Conservation (phyloP, 192 early-diverging fungal genomes). For the Backusella mclennaniae region DNA sequence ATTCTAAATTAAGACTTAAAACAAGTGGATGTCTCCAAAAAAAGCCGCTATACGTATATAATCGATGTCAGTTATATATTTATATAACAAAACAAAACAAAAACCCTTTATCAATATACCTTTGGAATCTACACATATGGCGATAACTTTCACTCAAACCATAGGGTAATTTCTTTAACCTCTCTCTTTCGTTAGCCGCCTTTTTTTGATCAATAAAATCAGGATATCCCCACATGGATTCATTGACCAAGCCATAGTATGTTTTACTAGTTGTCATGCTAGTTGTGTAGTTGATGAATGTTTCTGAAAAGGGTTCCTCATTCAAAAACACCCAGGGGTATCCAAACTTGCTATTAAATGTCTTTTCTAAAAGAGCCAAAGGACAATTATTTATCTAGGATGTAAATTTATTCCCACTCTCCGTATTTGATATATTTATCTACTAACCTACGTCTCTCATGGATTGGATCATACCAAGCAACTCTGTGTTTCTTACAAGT, state of each 20-base stretch:
- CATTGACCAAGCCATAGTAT: constrained; percentile 67
- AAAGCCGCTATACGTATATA: constrained; percentile 29
- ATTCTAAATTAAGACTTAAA: constrained; percentile 51
- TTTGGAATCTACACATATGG: constrained; percentile 79
- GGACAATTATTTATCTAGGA: neutral
- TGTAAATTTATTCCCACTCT: neutral
- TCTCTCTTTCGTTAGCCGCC: constrained; percentile 50
- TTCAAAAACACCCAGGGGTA: constrained; percentile 89
- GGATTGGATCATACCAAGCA: constrained; percentile 52
- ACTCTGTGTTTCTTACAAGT: constrained; percentile 70
- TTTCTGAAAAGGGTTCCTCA: constrained; percentile 68
- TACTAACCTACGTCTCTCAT: constrained; percentile 61
- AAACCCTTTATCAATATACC: neutral
- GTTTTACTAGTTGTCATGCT: constrained; percentile 49
- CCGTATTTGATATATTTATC: neutral
- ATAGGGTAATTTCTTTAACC: constrained; percentile 56
- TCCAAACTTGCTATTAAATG: constrained; percentile 70
- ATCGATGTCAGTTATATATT: neutral
- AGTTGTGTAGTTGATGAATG: constrained; percentile 59
- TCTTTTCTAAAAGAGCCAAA: constrained; percentile 42
- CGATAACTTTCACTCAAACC: constrained; percentile 73
- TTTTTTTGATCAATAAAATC: constrained; percentile 64
- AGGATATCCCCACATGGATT: constrained; percentile 75
- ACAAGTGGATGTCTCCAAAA: constrained; percentile 53
- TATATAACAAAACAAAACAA: neutral